Percentiles rank a stretch among this genome's conserved stretches.
phyloP scores from a whole-genome alignment of 1,284 basidiomycete species.

The Butyriboletus appendiculatus region DNA sequence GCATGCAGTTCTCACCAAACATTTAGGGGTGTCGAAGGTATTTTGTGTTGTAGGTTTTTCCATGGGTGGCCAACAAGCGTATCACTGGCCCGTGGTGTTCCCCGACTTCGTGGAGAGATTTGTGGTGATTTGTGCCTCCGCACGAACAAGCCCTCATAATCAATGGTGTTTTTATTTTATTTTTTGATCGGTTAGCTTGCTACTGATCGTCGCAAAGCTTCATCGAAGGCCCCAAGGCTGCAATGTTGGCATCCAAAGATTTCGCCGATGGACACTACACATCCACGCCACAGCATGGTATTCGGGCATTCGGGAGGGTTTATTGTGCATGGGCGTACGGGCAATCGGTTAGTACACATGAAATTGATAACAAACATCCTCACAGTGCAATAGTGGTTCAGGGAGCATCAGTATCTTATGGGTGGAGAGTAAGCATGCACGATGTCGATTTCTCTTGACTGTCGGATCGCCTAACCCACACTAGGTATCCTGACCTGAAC shows the following conservation, averaged over 20 bases:
- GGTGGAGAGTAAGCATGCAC: conserved; percentile 31
- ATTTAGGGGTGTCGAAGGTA: conserved; percentile 49
- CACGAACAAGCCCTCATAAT: conserved; percentile 42
- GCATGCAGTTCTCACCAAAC: conserved; percentile 51
- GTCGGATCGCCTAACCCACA: background rate
- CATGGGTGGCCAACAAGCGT: conserved; percentile 59
- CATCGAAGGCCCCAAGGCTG: conserved; percentile 41
- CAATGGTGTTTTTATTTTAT: conserved; percentile 29
- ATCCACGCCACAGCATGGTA: conserved; percentile 33
- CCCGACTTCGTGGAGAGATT: conserved; percentile 41
- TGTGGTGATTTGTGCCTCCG: conserved; percentile 39
- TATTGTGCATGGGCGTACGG: conserved; percentile 43
- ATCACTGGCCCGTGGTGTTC: conserved; percentile 36
- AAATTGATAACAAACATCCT: background rate
- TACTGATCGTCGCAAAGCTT: conserved; percentile 30
- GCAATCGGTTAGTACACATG: conserved; percentile 33
- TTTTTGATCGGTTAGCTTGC: background rate
- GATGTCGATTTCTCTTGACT: background rate
- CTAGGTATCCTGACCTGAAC: conserved; percentile 35
- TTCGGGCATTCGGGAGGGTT: conserved; percentile 39
- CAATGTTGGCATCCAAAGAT: conserved; percentile 38
- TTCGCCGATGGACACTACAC: conserved; percentile 39
- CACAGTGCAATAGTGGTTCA: conserved; percentile 36
- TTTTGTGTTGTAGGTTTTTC: conserved; percentile 59
- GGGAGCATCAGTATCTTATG: conserved; percentile 34